These are phyloP conservation scores for Macaranga tanarius DNA, from an alignment of 441 rosid genomes.

Conservation along the genomic window DNA sequence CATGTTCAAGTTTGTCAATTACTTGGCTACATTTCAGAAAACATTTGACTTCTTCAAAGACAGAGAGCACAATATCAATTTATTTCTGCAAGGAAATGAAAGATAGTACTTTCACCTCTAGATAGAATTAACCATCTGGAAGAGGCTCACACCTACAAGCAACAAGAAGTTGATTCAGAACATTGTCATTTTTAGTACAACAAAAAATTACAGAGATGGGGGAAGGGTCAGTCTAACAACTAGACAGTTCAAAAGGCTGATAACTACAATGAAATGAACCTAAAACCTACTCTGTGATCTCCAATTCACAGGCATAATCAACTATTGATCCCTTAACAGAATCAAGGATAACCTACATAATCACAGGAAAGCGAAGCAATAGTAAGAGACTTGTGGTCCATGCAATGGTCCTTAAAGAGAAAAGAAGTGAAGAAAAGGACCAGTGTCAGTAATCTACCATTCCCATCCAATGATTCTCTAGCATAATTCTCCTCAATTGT, in stretches of 20 bases:
- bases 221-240: slow-evolving; percentile 5
- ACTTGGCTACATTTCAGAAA: neutral
- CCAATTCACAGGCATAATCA: slow-evolving; percentile 94
- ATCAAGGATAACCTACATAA: slow-evolving; percentile 72
- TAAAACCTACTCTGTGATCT: slow-evolving; percentile 82
- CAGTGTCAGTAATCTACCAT: slow-evolving; percentile 51
- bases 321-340: slow-evolving; percentile 59
- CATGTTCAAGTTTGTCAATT: neutral
- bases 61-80: neutral
- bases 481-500: slow-evolving; percentile 96
- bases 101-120: slow-evolving; percentile 57
- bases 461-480: slow-evolving; percentile 97
- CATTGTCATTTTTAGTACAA: slow-evolving; percentile 4
- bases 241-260: neutral
- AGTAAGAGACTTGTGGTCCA: slow-evolving; percentile 18
- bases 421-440: slow-evolving; percentile 24
- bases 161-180: slow-evolving; percentile 15
- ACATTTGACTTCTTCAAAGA: neutral
- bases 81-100: slow-evolving; percentile 14
- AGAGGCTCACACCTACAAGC: slow-evolving; percentile 83
- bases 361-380: slow-evolving; percentile 8
- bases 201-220: neutral
- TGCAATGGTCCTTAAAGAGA: neutral
- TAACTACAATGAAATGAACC: slow-evolving; percentile 6
- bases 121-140: slow-evolving; percentile 88